Percentiles rank a stretch among this genome's conserved stretches.
Conservation (phyloP, 805 yeast genomes). For the Suhomyces sp. region DNA sequence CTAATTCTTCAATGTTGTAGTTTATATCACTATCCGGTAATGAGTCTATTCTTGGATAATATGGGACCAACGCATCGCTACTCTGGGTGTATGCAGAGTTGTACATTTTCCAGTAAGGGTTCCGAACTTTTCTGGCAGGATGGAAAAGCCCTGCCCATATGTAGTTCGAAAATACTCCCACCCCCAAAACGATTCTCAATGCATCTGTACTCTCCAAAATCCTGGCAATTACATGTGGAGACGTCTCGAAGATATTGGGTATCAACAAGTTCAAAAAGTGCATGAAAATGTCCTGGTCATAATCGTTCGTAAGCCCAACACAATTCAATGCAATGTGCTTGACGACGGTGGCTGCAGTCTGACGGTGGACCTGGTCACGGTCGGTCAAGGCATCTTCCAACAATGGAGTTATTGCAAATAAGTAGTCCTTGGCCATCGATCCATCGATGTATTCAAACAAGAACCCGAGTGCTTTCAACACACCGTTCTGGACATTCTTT, state of each 20-base stretch:
- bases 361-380: conserved; percentile 89
- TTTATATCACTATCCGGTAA: conserved; percentile 19
- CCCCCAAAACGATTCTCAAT: conserved; percentile 68
- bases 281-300: conserved; percentile 57
- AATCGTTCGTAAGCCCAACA: conserved; percentile 72
- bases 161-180: conserved; percentile 71
- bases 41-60: conserved; percentile 60
- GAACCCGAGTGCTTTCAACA: conserved; percentile 83
- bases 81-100: conserved; percentile 73
- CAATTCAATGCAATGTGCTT: conserved; percentile 79
- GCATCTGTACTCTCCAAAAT: conserved; percentile 79
- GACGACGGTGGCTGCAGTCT: conserved; percentile 88
- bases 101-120: conserved; percentile 81
- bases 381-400: conserved; percentile 88
- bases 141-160: conserved; percentile 88
- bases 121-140: conserved; percentile 84
- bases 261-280: conserved; percentile 77
- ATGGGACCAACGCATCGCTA: conserved; percentile 76
- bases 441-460: conserved; percentile 90
- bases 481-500: conserved; percentile 91
- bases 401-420: conserved; percentile 74
- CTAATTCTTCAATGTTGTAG: conserved; percentile 50
- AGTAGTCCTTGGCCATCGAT: conserved; percentile 68
- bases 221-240: conserved; percentile 89
- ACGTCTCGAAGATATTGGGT: conserved; percentile 91